Evolutionary conservation across 768 basidiomycete species (phyloP).

Genomic region (Xerocomellus chrysenteron): DNA sequence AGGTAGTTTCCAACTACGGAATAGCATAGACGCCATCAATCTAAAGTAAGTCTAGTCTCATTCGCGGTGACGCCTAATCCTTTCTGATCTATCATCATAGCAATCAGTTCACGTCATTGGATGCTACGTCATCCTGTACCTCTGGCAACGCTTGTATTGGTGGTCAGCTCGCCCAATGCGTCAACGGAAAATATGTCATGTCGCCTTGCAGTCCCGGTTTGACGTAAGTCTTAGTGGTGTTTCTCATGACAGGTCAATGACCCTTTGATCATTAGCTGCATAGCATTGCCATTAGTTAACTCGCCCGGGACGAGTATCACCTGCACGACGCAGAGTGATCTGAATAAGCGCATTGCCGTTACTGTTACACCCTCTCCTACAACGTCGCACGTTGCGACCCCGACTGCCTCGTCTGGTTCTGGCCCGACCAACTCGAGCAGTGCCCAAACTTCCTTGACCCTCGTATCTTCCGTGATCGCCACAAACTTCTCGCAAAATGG

Average conservation of each 20-base stretch:
- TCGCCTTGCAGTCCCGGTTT: conserved; percentile 20
- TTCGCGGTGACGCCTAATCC: neutral
- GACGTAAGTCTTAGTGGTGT: conserved; percentile 7
- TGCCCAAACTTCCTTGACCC: conserved; percentile 34
- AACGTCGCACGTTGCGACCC: neutral
- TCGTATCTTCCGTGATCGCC: conserved; percentile 51
- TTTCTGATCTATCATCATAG: conserved; percentile 13
- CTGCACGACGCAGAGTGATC: conserved; percentile 50
- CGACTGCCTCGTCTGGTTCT: conserved; percentile 5
- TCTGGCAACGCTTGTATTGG: conserved; percentile 49
- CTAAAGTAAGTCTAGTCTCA: conserved; percentile 36
- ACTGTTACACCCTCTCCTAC: conserved; percentile 21
- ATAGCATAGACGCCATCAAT: conserved; percentile 43
- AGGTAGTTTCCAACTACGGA: conserved; percentile 32
- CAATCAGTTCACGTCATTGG: conserved; percentile 20
- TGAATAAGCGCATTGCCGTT: conserved; percentile 47
- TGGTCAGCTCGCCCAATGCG: conserved; percentile 55
- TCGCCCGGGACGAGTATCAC: conserved; percentile 49
- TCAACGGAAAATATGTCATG: conserved; percentile 39
- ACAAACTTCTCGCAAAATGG: conserved; percentile 57
- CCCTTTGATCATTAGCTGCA: conserved; percentile 12
- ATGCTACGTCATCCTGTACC: conserved; percentile 34
- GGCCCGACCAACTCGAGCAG: conserved; percentile 18
- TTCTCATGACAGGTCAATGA: neutral
- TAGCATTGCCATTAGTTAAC: conserved; percentile 52